Conservation (phyloP, 495 filamentous ascomycete genomes). For the Delitschia confertaspora region DNA sequence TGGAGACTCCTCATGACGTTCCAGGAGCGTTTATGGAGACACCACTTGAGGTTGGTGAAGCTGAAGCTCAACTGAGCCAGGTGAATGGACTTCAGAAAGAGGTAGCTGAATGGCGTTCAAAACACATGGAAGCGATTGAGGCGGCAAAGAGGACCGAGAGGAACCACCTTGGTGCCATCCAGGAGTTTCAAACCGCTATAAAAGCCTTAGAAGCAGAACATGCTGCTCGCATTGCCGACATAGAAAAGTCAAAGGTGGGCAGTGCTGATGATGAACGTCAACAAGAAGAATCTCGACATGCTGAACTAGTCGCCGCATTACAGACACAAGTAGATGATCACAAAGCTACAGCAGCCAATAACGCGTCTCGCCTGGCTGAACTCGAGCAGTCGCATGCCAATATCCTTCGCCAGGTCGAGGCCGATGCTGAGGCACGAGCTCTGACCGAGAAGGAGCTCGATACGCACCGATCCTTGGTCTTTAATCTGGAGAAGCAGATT, state of each 20-base stretch:
- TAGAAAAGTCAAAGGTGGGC: slow-evolving; percentile 21
- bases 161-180: slow-evolving; percentile 60
- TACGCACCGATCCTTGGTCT: slow-evolving; percentile 37
- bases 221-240: slow-evolving; percentile 24
- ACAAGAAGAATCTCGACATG: slow-evolving; percentile 49
- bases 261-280: slow-evolving; percentile 38
- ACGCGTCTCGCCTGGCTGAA: slow-evolving; percentile 37
- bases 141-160: slow-evolving; percentile 66
- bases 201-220: slow-evolving; percentile 32
- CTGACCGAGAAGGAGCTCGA: slow-evolving; percentile 37
- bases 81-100: slow-evolving; percentile 68
- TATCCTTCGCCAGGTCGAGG: slow-evolving; percentile 41
- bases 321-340: slow-evolving; percentile 71
- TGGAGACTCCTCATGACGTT: slow-evolving; percentile 14
- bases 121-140: slow-evolving; percentile 61
- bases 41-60: slow-evolving; percentile 8
- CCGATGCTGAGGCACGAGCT: slow-evolving; percentile 39
- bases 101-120: slow-evolving; percentile 61
- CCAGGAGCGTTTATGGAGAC: slow-evolving; percentile 30
- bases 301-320: slow-evolving; percentile 56
- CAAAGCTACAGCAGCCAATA: slow-evolving; percentile 46
- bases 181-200: slow-evolving; percentile 55
- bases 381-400: slow-evolving; percentile 40
- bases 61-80: slow-evolving; percentile 46
- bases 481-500: slow-evolving; percentile 39